phyloP scores from a whole-genome alignment of 202 grass and related monocot species.

The Setaria viridis region DNA sequence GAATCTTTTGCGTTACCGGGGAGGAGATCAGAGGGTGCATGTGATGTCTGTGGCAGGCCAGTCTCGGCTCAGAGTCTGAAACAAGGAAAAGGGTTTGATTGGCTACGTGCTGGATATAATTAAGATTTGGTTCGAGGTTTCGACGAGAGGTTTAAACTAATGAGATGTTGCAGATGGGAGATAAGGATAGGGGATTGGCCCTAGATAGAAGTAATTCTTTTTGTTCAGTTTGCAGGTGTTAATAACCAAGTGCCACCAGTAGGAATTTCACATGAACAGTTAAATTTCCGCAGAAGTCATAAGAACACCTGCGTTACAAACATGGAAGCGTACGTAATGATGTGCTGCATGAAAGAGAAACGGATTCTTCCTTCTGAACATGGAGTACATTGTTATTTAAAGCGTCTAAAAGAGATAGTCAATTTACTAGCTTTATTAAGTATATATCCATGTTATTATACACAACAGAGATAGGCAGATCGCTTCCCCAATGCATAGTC shows the following conservation, averaged over 20 bases:
- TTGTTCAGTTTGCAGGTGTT: not conserved
- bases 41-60: slow-evolving; percentile 19
- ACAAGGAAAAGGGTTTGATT: not conserved
- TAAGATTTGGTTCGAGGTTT: slow-evolving; percentile 12
- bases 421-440: no score
- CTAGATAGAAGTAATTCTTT: not conserved
- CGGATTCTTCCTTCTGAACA: no score
- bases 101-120: not conserved
- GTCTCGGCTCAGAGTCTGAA: not conserved
- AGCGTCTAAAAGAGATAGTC: no score
- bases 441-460: no score
- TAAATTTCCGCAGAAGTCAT: no score
- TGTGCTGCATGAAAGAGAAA: no score
- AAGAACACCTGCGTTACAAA: no score
- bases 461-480: no score
- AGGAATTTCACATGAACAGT: no score
- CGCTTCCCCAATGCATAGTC: no score
- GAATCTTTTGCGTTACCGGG: slow-evolving; percentile 22
- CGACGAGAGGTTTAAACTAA: not conserved
- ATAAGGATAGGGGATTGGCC: not conserved
- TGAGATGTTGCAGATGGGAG: not conserved
- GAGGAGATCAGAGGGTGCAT: slow-evolving; percentile 14
- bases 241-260: not conserved
- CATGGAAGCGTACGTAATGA: no score
- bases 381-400: no score